phyloP scores from a whole-genome alignment of 2,329 filamentous ascomycete species.

The Epicoccum nigrum region DNA sequence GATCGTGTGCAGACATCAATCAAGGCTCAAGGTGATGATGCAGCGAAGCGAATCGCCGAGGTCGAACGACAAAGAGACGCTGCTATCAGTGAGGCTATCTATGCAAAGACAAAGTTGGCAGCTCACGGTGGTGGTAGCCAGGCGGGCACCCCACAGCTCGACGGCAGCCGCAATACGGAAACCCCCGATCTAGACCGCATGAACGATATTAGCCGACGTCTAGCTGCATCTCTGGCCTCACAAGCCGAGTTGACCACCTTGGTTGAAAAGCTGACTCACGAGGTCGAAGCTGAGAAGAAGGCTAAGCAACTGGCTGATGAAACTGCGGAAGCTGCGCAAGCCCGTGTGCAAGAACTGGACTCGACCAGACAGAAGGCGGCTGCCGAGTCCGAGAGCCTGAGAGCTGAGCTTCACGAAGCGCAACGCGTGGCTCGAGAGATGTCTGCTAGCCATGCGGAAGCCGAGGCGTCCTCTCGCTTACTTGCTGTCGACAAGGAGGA shows the following conservation, averaged over 20 bases:
- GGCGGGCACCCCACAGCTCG: slow-evolving; percentile 60
- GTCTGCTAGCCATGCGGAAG: slow-evolving; percentile 76
- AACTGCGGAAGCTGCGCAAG: slow-evolving; percentile 79
- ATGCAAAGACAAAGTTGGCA: slow-evolving; percentile 90
- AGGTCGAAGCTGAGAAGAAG: slow-evolving; percentile 80
- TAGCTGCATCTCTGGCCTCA: slow-evolving; percentile 78
- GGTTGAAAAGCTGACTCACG: slow-evolving; percentile 70
- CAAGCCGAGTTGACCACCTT: slow-evolving; percentile 83
- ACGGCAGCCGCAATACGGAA: slow-evolving; percentile 64
- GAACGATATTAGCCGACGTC: slow-evolving; percentile 77
- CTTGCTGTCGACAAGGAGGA: slow-evolving; percentile 88
- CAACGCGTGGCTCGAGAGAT: slow-evolving; percentile 83
- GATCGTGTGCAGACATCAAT: slow-evolving; percentile 88
- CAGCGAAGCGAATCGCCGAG: slow-evolving; percentile 88
- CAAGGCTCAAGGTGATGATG: slow-evolving; percentile 83
- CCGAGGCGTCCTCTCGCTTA: slow-evolving; percentile 74
- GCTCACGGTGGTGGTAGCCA: slow-evolving; percentile 75
- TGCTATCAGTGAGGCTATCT: slow-evolving; percentile 92
- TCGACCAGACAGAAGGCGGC: slow-evolving; percentile 81
- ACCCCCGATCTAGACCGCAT: slow-evolving; percentile 69
- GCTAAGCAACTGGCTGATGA: slow-evolving; percentile 88
- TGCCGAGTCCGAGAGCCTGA: slow-evolving; percentile 82
- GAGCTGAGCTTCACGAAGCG: slow-evolving; percentile 80
- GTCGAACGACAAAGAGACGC: slow-evolving; percentile 93
- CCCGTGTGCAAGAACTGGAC: slow-evolving; percentile 83